Evolutionary conservation across 768 basidiomycete genomes (phyloP).

Genomic region (Mycena olivaceomarginata): DNA sequence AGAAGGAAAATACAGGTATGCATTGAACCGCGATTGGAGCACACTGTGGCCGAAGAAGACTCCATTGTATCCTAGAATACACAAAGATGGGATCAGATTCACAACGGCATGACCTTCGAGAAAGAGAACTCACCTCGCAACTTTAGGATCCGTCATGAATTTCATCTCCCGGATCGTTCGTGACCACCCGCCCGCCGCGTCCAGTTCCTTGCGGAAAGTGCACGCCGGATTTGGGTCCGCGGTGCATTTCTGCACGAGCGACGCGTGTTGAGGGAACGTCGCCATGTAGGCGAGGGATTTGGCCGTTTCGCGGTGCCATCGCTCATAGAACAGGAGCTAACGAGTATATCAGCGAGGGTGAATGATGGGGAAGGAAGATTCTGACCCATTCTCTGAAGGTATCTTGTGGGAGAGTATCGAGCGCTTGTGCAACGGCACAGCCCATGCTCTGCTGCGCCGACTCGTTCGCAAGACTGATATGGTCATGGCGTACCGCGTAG

Average conservation of each 20-base stretch:
- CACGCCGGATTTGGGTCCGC: conserved; percentile 9
- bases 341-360: neutral
- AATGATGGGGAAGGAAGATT: neutral
- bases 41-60: neutral
- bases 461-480: conserved; percentile 7
- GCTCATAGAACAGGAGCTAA: neutral
- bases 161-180: conserved; percentile 1
- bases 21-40: neutral
- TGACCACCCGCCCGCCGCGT: conserved; percentile 5
- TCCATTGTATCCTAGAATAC: neutral
- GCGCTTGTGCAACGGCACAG: neutral
- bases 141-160: neutral
- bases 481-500: conserved; percentile 7
- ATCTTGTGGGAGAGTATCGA: neutral
- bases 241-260: neutral
- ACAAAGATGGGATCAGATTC: neutral
- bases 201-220: neutral
- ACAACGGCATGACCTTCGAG: neutral
- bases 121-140: neutral
- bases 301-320: neutral
- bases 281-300: conserved; percentile 6
- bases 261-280: neutral
- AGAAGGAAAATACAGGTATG: neutral
- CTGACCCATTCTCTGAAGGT: conserved; percentile 9
- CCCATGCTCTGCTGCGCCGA: conserved; percentile 15